Base-by-base conservation (phyloP, 768 basidiomycete species). In the Cystobasidiopsis lactophilus region DNA sequence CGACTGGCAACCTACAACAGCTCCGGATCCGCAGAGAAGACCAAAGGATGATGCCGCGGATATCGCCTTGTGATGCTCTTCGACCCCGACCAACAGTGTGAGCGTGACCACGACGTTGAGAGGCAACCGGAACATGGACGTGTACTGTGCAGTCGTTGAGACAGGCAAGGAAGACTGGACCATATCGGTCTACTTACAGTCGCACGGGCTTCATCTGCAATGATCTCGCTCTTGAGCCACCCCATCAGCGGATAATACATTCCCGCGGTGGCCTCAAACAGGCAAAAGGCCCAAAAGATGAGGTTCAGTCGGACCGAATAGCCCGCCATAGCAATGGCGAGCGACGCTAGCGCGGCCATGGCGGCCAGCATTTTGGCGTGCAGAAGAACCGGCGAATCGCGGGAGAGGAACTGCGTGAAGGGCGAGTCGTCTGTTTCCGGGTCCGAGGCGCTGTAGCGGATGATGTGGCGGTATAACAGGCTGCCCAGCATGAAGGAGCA, bases 401-500 rank as follows among this genome's bases (percentile, higher is more conserved):
- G 23, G 4, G n/a, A 21, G 7, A 47, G 23, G 16, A 13, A 26
- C 16, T 7, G 24, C 30, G 24, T 30, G 18, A 26, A 24, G 18
- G 45, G 45, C 14, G 45, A 47, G 24, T 13, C 14, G 24, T 13
- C 16, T n/a, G 29, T 9, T 4, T 29, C 26, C 14, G 45, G 4
- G 14, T 21, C 19, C 11, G 9, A 7, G 26, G 41, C 19, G 9
- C 21, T 27, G 10, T 4, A 21, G 45, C 29, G 45, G 45, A 47
- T 27, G 24, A 47, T 29, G 45, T 27, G 30, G 45, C 21, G 14
- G 50, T 61, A 59, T 40, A 60, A 45, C 50, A 58, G 53, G 16
- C 53, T 55, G 53, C 60, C 57, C 43, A 56, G 48, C 45, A 58
- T 60, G 80, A 83, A 82, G 52, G 75, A 76, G 52, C 81, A 67